Base-by-base conservation (phyloP, 257 asterid species). In the Solanum sejunctum region DNA sequence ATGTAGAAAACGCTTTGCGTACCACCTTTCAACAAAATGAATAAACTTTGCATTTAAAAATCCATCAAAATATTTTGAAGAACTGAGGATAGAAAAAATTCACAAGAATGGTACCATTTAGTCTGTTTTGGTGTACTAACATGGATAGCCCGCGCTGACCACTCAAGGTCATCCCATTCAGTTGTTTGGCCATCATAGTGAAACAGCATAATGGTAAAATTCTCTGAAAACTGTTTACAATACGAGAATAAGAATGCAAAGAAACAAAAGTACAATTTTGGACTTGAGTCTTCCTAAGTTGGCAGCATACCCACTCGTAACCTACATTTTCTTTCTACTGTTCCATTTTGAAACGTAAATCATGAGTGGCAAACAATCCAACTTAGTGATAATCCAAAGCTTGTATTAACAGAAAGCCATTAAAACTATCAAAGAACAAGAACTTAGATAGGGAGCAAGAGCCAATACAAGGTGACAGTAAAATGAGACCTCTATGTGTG, bases 101-200 rank as follows among this genome's bases (percentile, higher is more conserved):
- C 84, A 71, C 72, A 5, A 20, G 36, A 86, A 64, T 17, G 69
- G 63, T 87, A 93, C 98, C 98, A 96, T 91, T 94, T 96, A 47
- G 98, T 92, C 87, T 96, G 99, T 91, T 91, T 94, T 84, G 70
- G 89, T 43, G 67, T 93, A 28, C 97, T 94, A 86, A 96, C 92
- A 71, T 94, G 98, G 88, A 96, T 94, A 77, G 98, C 98, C 54
- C 88, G 91, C 88, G 90, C 89, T 56, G 99, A 96, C 98, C 98
- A 96, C 92, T 94, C 98, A 77, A 92, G 93, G 85, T 94, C 96
- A 80, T 93, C 98, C 99, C 99, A 94, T 91, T 96, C 98, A 81
- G 90, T 94, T 73, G 98, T 90, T 78, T 90, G 95, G 58, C 95
- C 95, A 87, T 96, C 99, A 88, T 94, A 96, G 95, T 96, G 98